phyloP scores from a whole-genome alignment of 495 filamentous ascomycete species.

The Beverwykella pulmonaria region DNA sequence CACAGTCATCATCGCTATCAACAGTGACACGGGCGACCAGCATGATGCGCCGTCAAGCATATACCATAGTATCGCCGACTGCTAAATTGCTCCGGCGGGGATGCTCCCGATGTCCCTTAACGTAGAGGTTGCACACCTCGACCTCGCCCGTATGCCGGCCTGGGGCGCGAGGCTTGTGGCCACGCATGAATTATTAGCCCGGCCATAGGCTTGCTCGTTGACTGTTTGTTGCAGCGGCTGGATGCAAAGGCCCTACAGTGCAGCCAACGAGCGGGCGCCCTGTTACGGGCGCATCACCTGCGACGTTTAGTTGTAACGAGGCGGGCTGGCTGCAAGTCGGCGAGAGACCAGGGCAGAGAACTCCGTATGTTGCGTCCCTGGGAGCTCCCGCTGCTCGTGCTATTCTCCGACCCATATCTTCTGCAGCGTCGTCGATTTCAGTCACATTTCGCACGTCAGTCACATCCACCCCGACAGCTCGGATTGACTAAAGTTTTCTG shows the following conservation, averaged over 20 bases:
- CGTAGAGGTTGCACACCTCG: background rate
- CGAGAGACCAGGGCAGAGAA: background rate
- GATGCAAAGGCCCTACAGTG: background rate
- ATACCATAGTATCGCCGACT: background rate
- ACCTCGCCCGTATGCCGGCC: constrained; percentile 5
- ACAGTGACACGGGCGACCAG: background rate
- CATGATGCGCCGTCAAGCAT: background rate
- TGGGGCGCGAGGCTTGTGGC: constrained; percentile 6
- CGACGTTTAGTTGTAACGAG: constrained; percentile 15
- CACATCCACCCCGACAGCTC: constrained; percentile 21
- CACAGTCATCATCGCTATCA: constrained; percentile 14
- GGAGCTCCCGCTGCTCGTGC: constrained; percentile 5
- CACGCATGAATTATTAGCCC: constrained; percentile 21
- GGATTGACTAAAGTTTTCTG: constrained; percentile 17
- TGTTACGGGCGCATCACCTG: constrained; percentile 21
- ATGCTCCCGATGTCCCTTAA: background rate
- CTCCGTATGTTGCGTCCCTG: background rate
- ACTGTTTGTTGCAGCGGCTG: constrained; percentile 25
- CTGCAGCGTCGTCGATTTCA: constrained; percentile 7
- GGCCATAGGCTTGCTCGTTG: background rate
- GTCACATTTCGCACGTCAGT: constrained; percentile 19
- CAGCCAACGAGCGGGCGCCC: constrained; percentile 20
- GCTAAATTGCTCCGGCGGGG: background rate
- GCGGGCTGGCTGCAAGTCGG: background rate
- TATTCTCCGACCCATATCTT: constrained; percentile 14